Evolutionary conservation across 805 yeast species (phyloP).

Genomic region (Metschnikowia koreensis): DNA sequence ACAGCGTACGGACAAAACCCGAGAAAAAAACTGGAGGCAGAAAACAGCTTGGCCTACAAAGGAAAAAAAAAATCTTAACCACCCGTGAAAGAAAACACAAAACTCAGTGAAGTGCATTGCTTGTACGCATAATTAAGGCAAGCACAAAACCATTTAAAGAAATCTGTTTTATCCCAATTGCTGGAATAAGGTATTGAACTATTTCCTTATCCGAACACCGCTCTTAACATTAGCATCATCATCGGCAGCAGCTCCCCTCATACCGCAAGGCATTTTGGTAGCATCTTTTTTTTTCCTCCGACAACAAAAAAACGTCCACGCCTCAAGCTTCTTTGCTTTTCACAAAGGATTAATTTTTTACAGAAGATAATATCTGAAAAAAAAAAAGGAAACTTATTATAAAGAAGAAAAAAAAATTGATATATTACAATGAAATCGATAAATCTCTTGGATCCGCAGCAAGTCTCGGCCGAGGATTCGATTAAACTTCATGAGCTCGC

Average conservation of each 20-base stretch:
- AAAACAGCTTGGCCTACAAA: neutral
- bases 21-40: constrained; percentile 1
- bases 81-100: no score
- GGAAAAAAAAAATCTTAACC: neutral
- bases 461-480: constrained; percentile 27
- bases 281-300: no score
- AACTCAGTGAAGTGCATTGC: neutral
- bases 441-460: constrained; percentile 19
- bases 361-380: neutral
- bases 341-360: no score
- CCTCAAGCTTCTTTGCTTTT: no score
- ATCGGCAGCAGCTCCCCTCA: no score
- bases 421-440: constrained; percentile 28
- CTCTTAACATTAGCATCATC: no score
- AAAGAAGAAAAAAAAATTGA: neutral
- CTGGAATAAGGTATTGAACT: no score
- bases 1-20: constrained; percentile 6
- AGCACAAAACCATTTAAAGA: neutral
- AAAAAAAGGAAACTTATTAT: neutral
- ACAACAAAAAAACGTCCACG: no score
- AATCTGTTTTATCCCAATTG: neutral
- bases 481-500: constrained; percentile 40
- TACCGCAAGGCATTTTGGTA: no score
- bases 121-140: neutral
- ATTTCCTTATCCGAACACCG: no score